A percentile compares a stretch with the other conserved stretches of the same genome.
These are phyloP conservation scores for Pseudocercospora crystallina DNA, from an alignment of 2,329 filamentous ascomycete species.

Conservation along the genomic window DNA sequence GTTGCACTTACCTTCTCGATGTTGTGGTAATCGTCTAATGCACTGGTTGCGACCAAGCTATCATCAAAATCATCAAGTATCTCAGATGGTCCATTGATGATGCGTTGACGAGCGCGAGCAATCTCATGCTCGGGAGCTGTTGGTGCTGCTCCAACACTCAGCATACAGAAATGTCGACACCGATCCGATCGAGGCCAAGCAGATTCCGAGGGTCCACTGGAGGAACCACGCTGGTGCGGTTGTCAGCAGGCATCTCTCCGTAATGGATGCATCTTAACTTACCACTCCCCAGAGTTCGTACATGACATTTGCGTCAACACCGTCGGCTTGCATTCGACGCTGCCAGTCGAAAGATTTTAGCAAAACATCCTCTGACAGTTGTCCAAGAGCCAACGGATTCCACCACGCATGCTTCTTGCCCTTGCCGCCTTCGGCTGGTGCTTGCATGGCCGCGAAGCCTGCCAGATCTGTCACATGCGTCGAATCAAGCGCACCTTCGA, in stretches of 20 bases:
- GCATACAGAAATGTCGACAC: constrained; percentile 3
- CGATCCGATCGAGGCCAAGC: constrained; percentile 3
- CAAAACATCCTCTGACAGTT: background rate
- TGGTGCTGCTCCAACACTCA: constrained; percentile 1
- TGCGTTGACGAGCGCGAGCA: too few relatives aligned
- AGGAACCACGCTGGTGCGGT: background rate
- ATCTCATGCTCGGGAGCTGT: background rate
- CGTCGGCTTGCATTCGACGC: background rate
- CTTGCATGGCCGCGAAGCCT: constrained; percentile 4
- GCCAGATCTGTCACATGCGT: background rate
- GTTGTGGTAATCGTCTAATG: background rate
- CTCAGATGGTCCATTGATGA: too few relatives aligned
- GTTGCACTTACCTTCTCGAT: background rate
- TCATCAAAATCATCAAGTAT: too few relatives aligned
- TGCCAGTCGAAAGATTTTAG: constrained; percentile 4
- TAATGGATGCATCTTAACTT: background rate
- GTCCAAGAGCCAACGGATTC: background rate
- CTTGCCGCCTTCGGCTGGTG: background rate
- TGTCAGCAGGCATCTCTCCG: too few relatives aligned
- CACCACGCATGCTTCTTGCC: background rate
- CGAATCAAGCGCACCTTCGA: constrained; percentile 1
- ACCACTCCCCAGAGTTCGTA: constrained; percentile 6
- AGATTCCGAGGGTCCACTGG: constrained; percentile 1
- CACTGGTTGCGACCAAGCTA: background rate
- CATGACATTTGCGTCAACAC: constrained; percentile 2